Conservation (phyloP, 208 protist species). For the Leishmania tarentolae region DNA sequence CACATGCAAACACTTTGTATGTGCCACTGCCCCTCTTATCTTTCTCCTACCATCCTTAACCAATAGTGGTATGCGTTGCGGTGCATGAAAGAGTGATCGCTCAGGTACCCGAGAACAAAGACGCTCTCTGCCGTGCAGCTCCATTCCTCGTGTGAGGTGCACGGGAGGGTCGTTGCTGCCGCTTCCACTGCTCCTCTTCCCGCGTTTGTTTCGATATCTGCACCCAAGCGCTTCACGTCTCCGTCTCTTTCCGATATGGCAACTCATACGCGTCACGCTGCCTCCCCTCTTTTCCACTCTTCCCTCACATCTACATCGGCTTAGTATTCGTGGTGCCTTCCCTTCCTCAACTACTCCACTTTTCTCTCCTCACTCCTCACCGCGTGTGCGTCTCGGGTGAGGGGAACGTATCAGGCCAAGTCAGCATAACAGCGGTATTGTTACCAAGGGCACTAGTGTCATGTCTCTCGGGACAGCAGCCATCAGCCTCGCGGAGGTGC, state of each 20-base stretch:
- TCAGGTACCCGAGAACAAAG: not conserved
- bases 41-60: not conserved
- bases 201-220: not conserved
- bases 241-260: not conserved
- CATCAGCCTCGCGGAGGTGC: conserved; percentile 73
- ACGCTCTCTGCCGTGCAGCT: not conserved
- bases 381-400: not conserved
- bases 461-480: conserved; percentile 28
- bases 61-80: not conserved
- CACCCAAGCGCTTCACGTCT: not conserved
- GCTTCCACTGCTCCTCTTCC: not conserved
- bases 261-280: not conserved
- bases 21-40: not conserved
- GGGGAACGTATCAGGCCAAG: not conserved
- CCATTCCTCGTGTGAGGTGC: not conserved
- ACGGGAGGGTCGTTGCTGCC: not conserved
- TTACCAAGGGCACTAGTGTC: not conserved
- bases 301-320: not conserved
- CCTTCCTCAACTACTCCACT: not conserved
- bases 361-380: not conserved
- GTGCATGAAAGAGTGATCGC: not conserved
- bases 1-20: not conserved
- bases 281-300: not conserved
- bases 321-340: not conserved
- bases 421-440: not conserved